Conservation (phyloP, 1,139 yeast species). For the Nakaseomyces delphensis region DNA sequence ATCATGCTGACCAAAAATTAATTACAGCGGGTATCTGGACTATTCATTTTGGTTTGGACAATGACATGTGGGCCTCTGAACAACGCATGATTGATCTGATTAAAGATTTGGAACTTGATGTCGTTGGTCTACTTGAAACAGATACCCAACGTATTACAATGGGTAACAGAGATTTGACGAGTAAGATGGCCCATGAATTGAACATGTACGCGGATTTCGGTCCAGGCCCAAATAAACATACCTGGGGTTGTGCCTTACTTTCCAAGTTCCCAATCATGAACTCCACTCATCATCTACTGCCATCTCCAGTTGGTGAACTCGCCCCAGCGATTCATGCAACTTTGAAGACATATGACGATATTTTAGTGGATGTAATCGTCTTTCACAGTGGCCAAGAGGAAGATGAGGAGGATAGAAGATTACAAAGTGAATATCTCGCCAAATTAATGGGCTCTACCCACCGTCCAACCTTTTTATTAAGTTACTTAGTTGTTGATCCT, state of each 20-base stretch:
- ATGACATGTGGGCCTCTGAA: slow-evolving; percentile 97
- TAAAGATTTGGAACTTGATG: slow-evolving; percentile 78
- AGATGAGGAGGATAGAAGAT: slow-evolving; percentile 84
- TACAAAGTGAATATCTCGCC: slow-evolving; percentile 71
- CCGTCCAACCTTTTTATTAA: slow-evolving; percentile 72
- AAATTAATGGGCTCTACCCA: slow-evolving; percentile 71
- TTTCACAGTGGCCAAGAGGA: slow-evolving; percentile 99
- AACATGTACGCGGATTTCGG: slow-evolving; percentile 95
- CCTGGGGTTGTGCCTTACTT: slow-evolving; percentile 93
- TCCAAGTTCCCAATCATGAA: slow-evolving; percentile 89
- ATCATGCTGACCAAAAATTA: slow-evolving; percentile 63
- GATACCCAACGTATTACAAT: slow-evolving; percentile 91
- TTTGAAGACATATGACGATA: slow-evolving; percentile 76
- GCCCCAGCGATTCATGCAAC: slow-evolving; percentile 99
- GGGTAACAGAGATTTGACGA: slow-evolving; percentile 92
- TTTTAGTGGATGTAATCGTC: slow-evolving; percentile 76
- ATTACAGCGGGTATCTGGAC: slow-evolving; percentile 98
- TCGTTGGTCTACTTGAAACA: slow-evolving; percentile 81
- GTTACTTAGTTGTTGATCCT: slow-evolving; percentile 86
- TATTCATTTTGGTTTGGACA: slow-evolving; percentile 90
- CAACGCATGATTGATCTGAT: slow-evolving; percentile 79
- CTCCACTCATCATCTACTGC: slow-evolving; percentile 83
- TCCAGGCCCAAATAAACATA: slow-evolving; percentile 95
- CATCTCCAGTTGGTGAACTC: slow-evolving; percentile 94
- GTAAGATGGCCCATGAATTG: slow-evolving; percentile 81